Base-by-base conservation (phyloP, 2,329 filamentous ascomycete species). In the Ciborinia camelliae region DNA sequence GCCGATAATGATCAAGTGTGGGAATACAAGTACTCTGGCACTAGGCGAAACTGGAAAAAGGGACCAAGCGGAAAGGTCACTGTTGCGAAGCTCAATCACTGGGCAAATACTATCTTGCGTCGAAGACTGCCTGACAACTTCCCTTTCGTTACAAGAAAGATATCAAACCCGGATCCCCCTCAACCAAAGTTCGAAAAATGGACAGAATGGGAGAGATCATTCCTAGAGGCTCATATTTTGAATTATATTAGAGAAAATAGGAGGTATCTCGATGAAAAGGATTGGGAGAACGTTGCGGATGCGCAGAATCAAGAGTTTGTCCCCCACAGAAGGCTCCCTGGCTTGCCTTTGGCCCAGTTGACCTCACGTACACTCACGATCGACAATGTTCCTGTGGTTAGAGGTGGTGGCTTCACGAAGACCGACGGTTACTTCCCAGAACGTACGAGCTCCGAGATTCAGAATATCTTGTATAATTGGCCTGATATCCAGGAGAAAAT, bases 401-500 rank as follows among this genome's bases (percentile, higher is more conserved):
- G 61, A 32, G 51, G 52, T 26, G 61, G 41, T 18, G 51, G 51
- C 7, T 37, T 48, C 18, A 48, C 43, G 7, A 37, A 39, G 41
- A 57, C 9, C 6, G 28, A 63, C 2, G 61, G 61, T 1, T 3
- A n/a, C 2, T 63, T 57, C 32, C 61, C 61, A 12, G 18, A 37
- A 23, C 61, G 61, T 5, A 30, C 51, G 7, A 26, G 26, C 23
- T 26, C n/a, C 4, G 61, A 63, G 10, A 63, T 63, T 2, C 39
- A 57, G 12, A 63, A 3, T 1, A 63, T 58, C 5, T 6, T 63
- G 2, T 63, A 63, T 14, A 47, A 14, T 20, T 63, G 61, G 61
- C 61, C 61, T 14, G 51, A 63, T 10, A 28, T 63, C 18, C 51
- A 50, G n/a, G 18, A 63, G 12, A 57, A 23, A 10, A 48, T 63